Conservation (phyloP, 257 asterid species). For the Anisodus tanguticus region DNA sequence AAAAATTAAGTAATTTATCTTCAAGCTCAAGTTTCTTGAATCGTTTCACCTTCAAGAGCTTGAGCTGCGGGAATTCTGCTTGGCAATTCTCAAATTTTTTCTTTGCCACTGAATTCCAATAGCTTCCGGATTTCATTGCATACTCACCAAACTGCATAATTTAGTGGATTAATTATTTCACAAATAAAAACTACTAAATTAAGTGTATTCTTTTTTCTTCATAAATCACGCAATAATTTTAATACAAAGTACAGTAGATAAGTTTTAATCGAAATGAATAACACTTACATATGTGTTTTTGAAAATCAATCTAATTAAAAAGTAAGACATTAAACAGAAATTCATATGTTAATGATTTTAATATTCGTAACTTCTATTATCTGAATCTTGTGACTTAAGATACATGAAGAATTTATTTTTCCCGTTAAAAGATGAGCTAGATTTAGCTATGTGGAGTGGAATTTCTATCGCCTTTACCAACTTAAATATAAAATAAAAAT, state of each 20-base stretch:
- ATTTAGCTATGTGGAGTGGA: too few species aligned
- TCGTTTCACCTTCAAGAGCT: background rate
- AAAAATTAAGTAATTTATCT: background rate
- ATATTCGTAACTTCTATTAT: background rate
- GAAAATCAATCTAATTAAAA: too few species aligned
- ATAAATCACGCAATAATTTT: too few species aligned
- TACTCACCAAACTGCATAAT: background rate
- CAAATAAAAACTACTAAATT: background rate
- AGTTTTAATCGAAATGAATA: too few species aligned
- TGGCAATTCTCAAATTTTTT: conserved; percentile 2
- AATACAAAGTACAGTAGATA: background rate
- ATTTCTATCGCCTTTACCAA: too few species aligned
- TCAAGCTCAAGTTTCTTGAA: background rate
- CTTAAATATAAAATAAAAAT: too few species aligned
- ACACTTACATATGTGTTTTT: too few species aligned
- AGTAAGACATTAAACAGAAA: background rate
- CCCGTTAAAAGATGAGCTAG: background rate
- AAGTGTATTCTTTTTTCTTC: background rate
- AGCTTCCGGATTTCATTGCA: background rate
- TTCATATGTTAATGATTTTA: background rate
- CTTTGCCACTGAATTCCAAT: background rate
- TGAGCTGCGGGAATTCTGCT: background rate
- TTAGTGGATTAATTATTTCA: background rate
- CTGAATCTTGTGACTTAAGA: too few species aligned
- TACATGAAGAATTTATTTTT: background rate